A percentile compares a stretch with the other conserved stretches of the same genome.
Evolutionary conservation across 345 rosid genomes (phyloP).

Genomic region (Barbarea vulgaris): DNA sequence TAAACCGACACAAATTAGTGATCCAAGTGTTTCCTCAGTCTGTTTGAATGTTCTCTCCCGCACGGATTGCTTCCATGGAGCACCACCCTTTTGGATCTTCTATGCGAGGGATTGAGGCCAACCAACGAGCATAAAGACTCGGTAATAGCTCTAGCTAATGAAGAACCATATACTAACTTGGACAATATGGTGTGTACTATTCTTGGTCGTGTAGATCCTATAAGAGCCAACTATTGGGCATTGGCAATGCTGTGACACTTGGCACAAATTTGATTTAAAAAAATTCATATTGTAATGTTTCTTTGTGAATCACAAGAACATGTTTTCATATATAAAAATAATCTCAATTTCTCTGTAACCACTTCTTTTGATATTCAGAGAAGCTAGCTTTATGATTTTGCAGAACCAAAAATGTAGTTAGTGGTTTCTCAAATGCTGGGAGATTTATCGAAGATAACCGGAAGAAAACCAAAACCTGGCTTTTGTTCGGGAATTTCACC

Average conservation of each 20-base stretch:
- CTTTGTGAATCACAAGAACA: conserved; percentile 4
- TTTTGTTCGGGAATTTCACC: background rate
- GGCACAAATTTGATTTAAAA: background rate
- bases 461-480: background rate
- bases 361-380: background rate
- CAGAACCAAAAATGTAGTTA: background rate
- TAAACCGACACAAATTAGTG: no score
- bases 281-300: background rate
- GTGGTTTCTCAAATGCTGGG: background rate
- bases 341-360: background rate
- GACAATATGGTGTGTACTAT: conserved; percentile 58
- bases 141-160: conserved; percentile 49
- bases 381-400: background rate
- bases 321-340: background rate
- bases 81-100: conserved; percentile 77
- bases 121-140: conserved; percentile 61
- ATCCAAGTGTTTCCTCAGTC: conserved; percentile 59
- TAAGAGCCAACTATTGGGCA: conserved; percentile 77
- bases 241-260: conserved; percentile 32
- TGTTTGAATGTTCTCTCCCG: conserved; percentile 63
- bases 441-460: conserved; percentile 14
- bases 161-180: conserved; percentile 48
- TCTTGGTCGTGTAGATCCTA: conserved; percentile 61
- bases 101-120: conserved; percentile 64
- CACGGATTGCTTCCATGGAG: conserved; percentile 50